Base-by-base conservation (phyloP, 352 stramenopile species). In the Globisporangium emineosum region DNA sequence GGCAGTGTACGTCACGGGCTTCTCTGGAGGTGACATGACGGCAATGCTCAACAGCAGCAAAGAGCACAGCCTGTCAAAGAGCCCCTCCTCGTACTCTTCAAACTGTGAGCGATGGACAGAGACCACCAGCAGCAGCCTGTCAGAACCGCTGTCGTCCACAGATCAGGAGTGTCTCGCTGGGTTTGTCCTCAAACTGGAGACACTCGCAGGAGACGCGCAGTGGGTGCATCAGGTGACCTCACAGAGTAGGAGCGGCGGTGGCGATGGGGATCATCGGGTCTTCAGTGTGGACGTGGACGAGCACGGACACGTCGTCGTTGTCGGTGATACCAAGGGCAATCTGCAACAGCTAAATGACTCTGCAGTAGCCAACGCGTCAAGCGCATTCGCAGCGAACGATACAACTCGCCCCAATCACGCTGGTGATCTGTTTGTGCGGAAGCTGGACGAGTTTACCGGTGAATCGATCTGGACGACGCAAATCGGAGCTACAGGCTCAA, bases 271-370 rank as follows among this genome's bases (percentile, higher is more conserved):
- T 23, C 17, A 71, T 13, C 67, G 68, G 12, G 70, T 78, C 33
- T 75, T 74, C 30, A 55, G 65, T 32, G 21, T 80, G 4, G 60
- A 60, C 19, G 47, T 71, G 0, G 63, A 69, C 30, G 29, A 37
- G 2, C 19, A 7, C 1, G 49, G 49, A 17, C 21, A 42, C 7
- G 29, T 74, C 27, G 55, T 78, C 2, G 12, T 76, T 12, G 66
- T 74, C 12, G 73, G 73, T 1, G 70, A 78, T 25, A 78, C 70
- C 5, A 60, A 25, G 6, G 65, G 72, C 15, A 30, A 61, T 25
- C n/a, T 74, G n/a, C 9, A 15, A 1, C 9, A 3, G n/a, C 1
- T 15, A 19, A 33, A 17, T 23, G 64, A 17, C 30, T 57, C 19
- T 3, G 9, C 4, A 17, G 8, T 12, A 23, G 2, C 17, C 19